Base-by-base conservation (phyloP, 1,284 basidiomycete genomes). In the Fomitopsis schrenkii region DNA sequence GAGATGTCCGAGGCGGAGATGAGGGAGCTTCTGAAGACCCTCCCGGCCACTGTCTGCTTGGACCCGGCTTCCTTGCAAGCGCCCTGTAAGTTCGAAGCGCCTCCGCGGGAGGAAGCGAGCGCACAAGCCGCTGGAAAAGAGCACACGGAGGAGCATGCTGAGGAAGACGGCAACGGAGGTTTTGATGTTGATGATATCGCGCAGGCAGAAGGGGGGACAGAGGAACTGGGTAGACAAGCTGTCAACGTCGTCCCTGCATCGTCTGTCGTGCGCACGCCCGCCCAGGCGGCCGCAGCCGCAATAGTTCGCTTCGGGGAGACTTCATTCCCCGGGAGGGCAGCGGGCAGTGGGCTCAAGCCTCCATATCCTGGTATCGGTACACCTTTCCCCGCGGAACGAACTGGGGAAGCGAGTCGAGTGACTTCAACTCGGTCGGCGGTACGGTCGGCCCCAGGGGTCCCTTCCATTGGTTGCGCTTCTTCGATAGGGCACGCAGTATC, bases 1-100 rank as follows among this genome's bases (percentile, higher is more conserved):
- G 62, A 63, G 44, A 59, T 67, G 52, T 62, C 64, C 19, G 62
- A 59, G 30, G 66, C 60, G n/a, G 66, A 67, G 60, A 64, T 63
- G n/a, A 62, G 64, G 46, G 52, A 35, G 17, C 17, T 64, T 30
- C 66, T 67, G 52, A 64, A 61, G 59, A 48, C 60, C 3, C 62
- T 67, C 28, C 66, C 66, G 3, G 50, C 61, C n/a, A 57, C 53
- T 42, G 46, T 67, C 35, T 41, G 59, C 28, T 55, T 67, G 57
- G 57, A 56, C 40, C 35, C 46, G 26, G 15, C 26, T 5, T 12
- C 28, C 26, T 14, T 48, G 26, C 22, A 30, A 10, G 14, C 12
- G 26, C 19, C 7, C 10, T 19, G 26, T 15, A 22, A 2, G 46
- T 19, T 22, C 15, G 46, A 48, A 48, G 46, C 3, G 5, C 26